phyloP scores from a whole-genome alignment of 2,329 filamentous ascomycete genomes.

The Penicillium janthinellum region DNA sequence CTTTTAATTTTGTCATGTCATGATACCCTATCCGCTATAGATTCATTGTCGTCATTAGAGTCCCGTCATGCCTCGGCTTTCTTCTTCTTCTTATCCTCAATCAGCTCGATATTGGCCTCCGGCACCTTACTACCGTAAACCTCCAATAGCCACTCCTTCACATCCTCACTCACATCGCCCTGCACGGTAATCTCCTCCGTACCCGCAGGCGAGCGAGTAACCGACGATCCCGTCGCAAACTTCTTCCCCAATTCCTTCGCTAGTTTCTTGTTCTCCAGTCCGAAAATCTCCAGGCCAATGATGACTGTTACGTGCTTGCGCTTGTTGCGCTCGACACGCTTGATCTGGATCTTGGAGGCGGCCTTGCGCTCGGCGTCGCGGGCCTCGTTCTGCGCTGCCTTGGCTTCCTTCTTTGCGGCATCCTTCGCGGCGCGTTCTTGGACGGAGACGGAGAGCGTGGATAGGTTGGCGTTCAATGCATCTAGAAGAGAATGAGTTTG shows the following conservation, averaged over 20 bases:
- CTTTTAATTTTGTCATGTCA: constrained; percentile 22
- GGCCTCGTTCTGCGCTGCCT: constrained; percentile 83
- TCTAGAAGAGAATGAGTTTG: constrained; percentile 51
- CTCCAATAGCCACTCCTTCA: constrained; percentile 86
- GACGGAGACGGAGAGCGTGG: constrained; percentile 82
- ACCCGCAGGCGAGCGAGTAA: constrained; percentile 83
- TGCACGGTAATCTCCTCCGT: constrained; percentile 98
- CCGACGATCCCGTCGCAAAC: constrained; percentile 90
- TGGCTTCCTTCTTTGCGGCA: constrained; percentile 93
- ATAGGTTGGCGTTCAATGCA: constrained; percentile 79
- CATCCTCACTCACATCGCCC: constrained; percentile 92
- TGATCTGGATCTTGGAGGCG: constrained; percentile 81
- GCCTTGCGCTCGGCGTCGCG: constrained; percentile 82
- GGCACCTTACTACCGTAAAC: constrained; percentile 82
- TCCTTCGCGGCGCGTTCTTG: constrained; percentile 96
- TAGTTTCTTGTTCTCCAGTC: constrained; percentile 90
- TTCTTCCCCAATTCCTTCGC: constrained; percentile 98
- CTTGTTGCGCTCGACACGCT: constrained; percentile 97
- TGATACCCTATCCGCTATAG: constrained; percentile 28
- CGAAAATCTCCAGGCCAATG: constrained; percentile 86
- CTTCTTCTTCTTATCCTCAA: constrained; percentile 98
- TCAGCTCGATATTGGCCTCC: constrained; percentile 89
- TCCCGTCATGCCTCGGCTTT: constrained; percentile 28
- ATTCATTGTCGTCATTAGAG: constrained; percentile 21
- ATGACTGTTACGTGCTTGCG: constrained; percentile 94